phyloP scores from a whole-genome alignment of 2,329 filamentous ascomycete species.

The Monosporascus cannonballus region DNA sequence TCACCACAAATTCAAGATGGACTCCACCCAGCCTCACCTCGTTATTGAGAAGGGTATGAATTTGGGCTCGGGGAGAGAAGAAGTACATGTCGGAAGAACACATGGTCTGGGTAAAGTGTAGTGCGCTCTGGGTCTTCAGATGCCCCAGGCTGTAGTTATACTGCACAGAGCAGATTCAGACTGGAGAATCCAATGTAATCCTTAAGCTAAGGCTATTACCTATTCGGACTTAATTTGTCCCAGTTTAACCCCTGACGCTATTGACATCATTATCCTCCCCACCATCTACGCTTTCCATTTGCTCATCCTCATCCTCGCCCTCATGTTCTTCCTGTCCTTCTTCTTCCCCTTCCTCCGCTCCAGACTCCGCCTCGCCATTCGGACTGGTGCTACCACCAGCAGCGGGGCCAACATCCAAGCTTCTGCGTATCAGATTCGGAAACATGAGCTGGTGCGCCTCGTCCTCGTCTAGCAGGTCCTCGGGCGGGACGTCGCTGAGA shows the following conservation, averaged over 20 bases:
- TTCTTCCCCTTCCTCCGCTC: constrained; percentile 10
- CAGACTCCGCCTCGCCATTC: constrained; percentile 9
- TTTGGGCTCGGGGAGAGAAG: too few species aligned
- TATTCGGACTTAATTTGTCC: too few species aligned
- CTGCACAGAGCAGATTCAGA: too few species aligned
- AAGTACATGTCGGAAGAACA: too few species aligned
- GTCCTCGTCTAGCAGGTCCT: constrained; percentile 42
- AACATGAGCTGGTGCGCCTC: constrained; percentile 48
- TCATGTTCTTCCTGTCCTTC: constrained; percentile 7
- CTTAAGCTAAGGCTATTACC: too few species aligned
- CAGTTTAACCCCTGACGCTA: neutral
- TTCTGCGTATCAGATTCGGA: constrained; percentile 37
- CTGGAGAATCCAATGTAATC: too few species aligned
- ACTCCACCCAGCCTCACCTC: too few species aligned
- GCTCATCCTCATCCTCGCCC: constrained; percentile 1
- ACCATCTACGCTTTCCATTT: constrained; percentile 4
- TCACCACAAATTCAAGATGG: too few species aligned
- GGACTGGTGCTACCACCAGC: constrained; percentile 14
- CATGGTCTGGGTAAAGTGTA: too few species aligned
- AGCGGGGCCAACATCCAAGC: constrained; percentile 20
- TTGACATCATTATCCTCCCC: constrained; percentile 10
- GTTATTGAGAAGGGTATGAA: too few species aligned
- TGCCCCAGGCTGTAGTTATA: too few species aligned
- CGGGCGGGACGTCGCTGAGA: constrained; percentile 55
- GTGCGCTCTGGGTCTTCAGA: too few species aligned